phyloP scores from a whole-genome alignment of 345 rosid species.

The Eucalyptus polyanthemos region DNA sequence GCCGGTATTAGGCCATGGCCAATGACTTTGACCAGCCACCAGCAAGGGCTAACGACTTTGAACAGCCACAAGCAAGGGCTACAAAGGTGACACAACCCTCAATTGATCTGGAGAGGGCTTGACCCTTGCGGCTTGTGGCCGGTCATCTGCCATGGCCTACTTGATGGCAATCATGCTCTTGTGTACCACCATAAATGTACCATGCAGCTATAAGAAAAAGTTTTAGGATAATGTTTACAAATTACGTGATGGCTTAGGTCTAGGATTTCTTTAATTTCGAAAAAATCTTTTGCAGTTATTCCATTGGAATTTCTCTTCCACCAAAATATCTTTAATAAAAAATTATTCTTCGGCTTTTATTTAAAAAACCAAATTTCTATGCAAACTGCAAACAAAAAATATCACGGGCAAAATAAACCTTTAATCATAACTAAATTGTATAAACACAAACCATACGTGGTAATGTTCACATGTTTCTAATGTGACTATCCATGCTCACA shows the following conservation, averaged over 20 bases:
- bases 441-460: too few species aligned
- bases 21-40: accelerated
- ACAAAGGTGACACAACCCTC: too few species aligned
- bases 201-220: not conserved
- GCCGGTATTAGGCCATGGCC: not conserved
- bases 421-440: too few species aligned
- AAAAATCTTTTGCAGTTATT: not conserved
- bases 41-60: too few species aligned
- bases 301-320: accelerated
- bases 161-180: not conserved
- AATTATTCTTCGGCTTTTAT: too few species aligned
- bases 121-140: not conserved
- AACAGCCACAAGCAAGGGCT: too few species aligned
- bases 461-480: too few species aligned
- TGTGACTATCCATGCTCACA: too few species aligned
- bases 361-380: too few species aligned
- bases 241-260: not conserved
- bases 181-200: not conserved
- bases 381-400: accelerated
- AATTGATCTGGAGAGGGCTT: accelerated
- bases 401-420: too few species aligned
- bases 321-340: too few species aligned
- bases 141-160: not conserved
- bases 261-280: not conserved
- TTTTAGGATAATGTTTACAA: not conserved